These are phyloP conservation scores for Hypoxylon lienhwacheense DNA, from an alignment of 495 filamentous ascomycete genomes.

Conservation along the genomic window DNA sequence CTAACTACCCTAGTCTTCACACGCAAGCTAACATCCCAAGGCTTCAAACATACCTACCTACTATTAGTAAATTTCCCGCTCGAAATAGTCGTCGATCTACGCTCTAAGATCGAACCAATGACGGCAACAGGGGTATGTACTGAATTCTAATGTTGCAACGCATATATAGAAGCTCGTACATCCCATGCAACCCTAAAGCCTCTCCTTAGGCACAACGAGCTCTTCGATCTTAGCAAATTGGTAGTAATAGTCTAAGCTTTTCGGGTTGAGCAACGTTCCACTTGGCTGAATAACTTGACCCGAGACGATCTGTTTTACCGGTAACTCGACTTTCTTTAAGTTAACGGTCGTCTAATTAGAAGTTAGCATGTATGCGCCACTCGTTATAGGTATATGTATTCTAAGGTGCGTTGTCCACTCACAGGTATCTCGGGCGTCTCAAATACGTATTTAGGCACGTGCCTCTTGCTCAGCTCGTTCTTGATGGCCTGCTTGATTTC, in stretches of 20 bases:
- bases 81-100: too few species aligned
- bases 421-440: slow-evolving; percentile 80
- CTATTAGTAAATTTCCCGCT: too few species aligned
- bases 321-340: slow-evolving; percentile 81
- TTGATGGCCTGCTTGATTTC: slow-evolving; percentile 65
- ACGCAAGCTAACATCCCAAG: too few species aligned
- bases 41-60: too few species aligned
- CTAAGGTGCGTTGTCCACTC: slow-evolving; percentile 38
- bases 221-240: slow-evolving; percentile 78
- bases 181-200: slow-evolving; percentile 51
- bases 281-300: slow-evolving; percentile 73
- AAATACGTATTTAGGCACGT: slow-evolving; percentile 78
- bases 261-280: slow-evolving; percentile 74
- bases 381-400: too few species aligned
- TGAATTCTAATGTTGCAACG: too few species aligned
- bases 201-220: slow-evolving; percentile 50
- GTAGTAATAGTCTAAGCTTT: slow-evolving; percentile 76
- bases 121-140: too few species aligned
- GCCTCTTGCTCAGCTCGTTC: slow-evolving; percentile 65
- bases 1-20: too few species aligned
- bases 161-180: too few species aligned
- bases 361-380: slow-evolving; percentile 12
- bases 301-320: slow-evolving; percentile 82
- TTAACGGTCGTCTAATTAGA: slow-evolving; percentile 71
- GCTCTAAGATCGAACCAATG: too few species aligned